A percentile compares a stretch with the other conserved stretches of the same genome.
Evolutionary conservation across 2,329 filamentous ascomycete genomes (phyloP).

Genomic region (Apiospora sp.): DNA sequence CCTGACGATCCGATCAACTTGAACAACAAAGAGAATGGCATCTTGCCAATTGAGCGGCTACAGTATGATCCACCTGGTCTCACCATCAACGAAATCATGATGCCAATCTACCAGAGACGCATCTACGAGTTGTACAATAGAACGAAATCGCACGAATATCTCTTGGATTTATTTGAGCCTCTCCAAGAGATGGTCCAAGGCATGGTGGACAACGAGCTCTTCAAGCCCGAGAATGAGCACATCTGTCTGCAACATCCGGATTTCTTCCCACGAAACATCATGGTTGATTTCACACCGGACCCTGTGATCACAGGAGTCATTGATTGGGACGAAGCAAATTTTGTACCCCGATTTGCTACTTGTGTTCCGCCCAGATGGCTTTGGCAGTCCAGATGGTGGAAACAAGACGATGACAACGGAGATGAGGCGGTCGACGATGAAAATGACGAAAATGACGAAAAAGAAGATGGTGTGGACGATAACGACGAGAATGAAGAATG

Average conservation of each 20-base stretch:
- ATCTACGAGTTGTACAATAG: neutral
- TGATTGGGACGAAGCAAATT: constrained; percentile 26
- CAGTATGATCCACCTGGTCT: neutral
- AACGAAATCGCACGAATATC: neutral
- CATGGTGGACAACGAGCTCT: neutral
- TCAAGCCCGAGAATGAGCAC: neutral
- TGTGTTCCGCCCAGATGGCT: neutral
- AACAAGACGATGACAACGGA: neutral
- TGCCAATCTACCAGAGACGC: neutral
- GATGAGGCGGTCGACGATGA: too few relatives aligned
- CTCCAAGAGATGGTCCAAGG: neutral
- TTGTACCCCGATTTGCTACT: neutral
- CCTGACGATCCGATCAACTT: neutral
- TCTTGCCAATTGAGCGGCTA: neutral
- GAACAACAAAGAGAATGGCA: neutral
- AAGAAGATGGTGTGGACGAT: neutral
- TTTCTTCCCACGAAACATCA: constrained; percentile 30
- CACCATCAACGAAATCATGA: neutral
- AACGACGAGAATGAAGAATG: neutral
- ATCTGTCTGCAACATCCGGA: constrained; percentile 28
- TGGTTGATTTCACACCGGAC: constrained; percentile 29
- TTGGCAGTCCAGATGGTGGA: neutral
- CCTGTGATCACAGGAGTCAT: constrained; percentile 27
- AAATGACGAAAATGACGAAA: neutral
- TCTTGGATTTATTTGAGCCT: neutral